Evolutionary conservation across 495 filamentous ascomycete species (phyloP), one percentile per base, ranked within the genome.

Genomic region (Amniculicola lignicola): DNA sequence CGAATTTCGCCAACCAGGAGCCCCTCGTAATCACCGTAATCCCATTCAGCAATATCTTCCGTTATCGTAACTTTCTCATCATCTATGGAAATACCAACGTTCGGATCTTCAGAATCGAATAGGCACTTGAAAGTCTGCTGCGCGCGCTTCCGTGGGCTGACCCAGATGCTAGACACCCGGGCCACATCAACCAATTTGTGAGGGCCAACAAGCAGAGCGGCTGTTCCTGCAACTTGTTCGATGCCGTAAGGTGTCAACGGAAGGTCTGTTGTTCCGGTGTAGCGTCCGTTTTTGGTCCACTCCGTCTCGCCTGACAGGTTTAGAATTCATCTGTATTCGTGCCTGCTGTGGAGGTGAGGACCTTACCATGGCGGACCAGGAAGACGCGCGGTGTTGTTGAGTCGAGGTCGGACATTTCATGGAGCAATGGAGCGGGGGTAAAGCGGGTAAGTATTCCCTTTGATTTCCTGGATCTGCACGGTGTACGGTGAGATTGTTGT

Each of bases 21-120:
- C 4, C 67, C 67, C 46, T 70, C 67, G 45, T 70, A 70, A 21
- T 66, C 61, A 6, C 67, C 67, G 54, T 70, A 70, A 19, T 62
- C 46, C 67, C 67, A 70, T 51, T 70, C 67, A 1, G 64, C 56
- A 24, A 70, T 46, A 12, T 62, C 60, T 36, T 68, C 66, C 6
- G 54, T 63, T 10, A 33, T 14, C 14, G 25, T 50, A 22, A 60
- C 55, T 9, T 51, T 57, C 2, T 41, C 48, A 9, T 39, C 35
- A n/a, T 7, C 42, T 7, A 33, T 33, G 7, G 7, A 7, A 33
- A 33, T n/a, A 7, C n/a, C 29, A 2, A 37, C 50, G 23, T 47
- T 46, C 21, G 43, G 42, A 15, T 47, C 42, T 16, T 11, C 27
- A 19, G 41, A 9, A 2, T 52, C 50, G 11, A 66, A 61, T 4